Conservation (phyloP, 2,329 filamentous ascomycete species). For the Rutstroemia sp. region DNA sequence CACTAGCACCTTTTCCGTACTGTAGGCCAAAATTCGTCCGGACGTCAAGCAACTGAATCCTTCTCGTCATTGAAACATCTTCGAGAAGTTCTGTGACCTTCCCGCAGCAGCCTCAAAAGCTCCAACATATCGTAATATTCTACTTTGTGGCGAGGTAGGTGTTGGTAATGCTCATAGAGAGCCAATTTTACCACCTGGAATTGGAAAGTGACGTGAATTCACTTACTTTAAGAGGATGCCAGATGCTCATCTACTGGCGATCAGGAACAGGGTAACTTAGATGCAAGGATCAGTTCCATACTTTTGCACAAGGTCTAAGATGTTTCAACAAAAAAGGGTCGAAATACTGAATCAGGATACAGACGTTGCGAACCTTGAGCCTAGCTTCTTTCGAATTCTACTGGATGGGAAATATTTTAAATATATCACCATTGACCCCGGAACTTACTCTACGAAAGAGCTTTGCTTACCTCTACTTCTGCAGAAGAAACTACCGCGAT, state of each 20-base stretch:
- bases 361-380: slow-evolving; percentile 7
- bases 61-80: neutral
- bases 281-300: too few relatives aligned
- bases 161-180: too few relatives aligned
- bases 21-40: neutral
- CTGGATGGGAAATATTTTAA: slow-evolving; percentile 28
- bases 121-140: too few relatives aligned
- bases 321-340: neutral
- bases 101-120: too few relatives aligned
- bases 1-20: neutral
- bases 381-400: slow-evolving; percentile 12
- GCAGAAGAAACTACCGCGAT: slow-evolving; percentile 30
- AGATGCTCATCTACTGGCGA: too few relatives aligned
- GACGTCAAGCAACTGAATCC: neutral
- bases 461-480: slow-evolving; percentile 30
- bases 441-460: slow-evolving; percentile 29
- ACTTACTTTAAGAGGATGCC: too few relatives aligned
- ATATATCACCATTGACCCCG: slow-evolving; percentile 34
- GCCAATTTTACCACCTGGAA: too few relatives aligned
- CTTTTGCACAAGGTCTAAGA: too few relatives aligned
- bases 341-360: slow-evolving; percentile 12
- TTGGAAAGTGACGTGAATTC: too few relatives aligned
- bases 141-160: too few relatives aligned
- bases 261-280: too few relatives aligned
- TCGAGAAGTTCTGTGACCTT: neutral